Percentiles rank a stretch among this genome's conserved stretches.
Conservation (phyloP, 2,329 filamentous ascomycete species). For the Fusarium bactridioides region DNA sequence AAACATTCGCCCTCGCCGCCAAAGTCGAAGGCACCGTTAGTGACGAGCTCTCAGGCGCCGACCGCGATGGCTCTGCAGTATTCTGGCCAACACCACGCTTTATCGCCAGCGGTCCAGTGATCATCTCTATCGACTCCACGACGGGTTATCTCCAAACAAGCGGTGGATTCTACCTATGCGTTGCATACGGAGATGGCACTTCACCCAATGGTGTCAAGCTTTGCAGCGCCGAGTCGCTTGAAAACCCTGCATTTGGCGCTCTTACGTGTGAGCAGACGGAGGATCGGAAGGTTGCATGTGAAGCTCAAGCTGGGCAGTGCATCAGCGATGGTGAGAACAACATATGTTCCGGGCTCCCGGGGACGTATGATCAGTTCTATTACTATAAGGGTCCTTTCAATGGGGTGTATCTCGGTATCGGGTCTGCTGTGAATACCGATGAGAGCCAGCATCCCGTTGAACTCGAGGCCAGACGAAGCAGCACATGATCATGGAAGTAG, state of each 20-base stretch:
- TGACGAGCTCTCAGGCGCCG: not conserved
- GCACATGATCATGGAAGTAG: not conserved
- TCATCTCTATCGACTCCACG: not conserved
- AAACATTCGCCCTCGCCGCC: not conserved
- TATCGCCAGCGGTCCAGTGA: not conserved
- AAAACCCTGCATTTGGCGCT: not conserved
- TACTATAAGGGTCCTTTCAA: not conserved
- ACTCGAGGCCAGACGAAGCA: not conserved
- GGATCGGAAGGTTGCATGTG: not conserved
- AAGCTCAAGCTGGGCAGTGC: not conserved
- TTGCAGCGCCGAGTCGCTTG: not conserved
- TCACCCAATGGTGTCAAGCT: not conserved
- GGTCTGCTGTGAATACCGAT: not conserved
- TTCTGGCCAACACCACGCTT: not conserved
- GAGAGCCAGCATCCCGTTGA: not conserved
- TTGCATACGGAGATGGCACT: not conserved
- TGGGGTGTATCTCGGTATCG: not conserved
- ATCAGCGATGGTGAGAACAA: not conserved
- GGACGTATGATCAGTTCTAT: not conserved
- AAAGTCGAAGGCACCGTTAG: not conserved
- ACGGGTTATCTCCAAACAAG: not conserved
- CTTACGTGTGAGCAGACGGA: not conserved
- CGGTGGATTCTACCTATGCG: not conserved
- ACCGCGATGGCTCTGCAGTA: not conserved
- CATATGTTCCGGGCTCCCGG: not conserved